Evolutionary conservation across 805 yeast genomes (phyloP), one percentile per base, ranked within the genome.

Genomic region (Ogataea pilisensis): DNA sequence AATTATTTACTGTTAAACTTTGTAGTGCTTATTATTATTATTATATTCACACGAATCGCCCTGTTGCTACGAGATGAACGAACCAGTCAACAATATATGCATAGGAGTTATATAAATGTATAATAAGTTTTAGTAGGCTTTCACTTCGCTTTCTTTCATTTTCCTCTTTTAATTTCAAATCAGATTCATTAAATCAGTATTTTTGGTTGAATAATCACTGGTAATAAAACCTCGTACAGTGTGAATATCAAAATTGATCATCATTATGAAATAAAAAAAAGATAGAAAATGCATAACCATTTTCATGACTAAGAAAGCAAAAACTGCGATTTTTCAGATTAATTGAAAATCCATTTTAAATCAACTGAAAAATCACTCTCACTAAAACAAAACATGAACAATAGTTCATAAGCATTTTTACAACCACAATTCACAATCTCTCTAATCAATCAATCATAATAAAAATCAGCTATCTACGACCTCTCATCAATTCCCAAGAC

Each of bases 181-280:
- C 75, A 70, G 75, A 69, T 62, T 70, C 75, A 70, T 70, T 70
- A 73, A 72, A 73, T 72, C 78, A 73, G 78, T 73, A 60, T 69
- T 64, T 65, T 63, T 54, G 51, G 55, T 58, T 45, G 45, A 46
- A 50, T 49, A 63, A 61, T 66, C 72, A 65, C 54, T 41, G 63
- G 56, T 47, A 42, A 39, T 44, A 45, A 47, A 47, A 54, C 59
- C 71, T 72, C 73, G 62, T 71, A 73, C 76, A 73, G 77, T 73
- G 77, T 75, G 81, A 75, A 75, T 75, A 73, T 55, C 49, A 34
- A 42, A 39, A 37, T 42, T 53, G 53, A 57, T 58, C 63, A 58
- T 51, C 47, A 46, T 16, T 16, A 24, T 30, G 31, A 37, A 31
- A 20, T 22, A 4, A 31, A 27, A 14, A 19, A 14, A 37, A 37